Base-by-base conservation (phyloP, 371 early-diverging fungal genomes). In the Zopfochytrium polystomum region DNA sequence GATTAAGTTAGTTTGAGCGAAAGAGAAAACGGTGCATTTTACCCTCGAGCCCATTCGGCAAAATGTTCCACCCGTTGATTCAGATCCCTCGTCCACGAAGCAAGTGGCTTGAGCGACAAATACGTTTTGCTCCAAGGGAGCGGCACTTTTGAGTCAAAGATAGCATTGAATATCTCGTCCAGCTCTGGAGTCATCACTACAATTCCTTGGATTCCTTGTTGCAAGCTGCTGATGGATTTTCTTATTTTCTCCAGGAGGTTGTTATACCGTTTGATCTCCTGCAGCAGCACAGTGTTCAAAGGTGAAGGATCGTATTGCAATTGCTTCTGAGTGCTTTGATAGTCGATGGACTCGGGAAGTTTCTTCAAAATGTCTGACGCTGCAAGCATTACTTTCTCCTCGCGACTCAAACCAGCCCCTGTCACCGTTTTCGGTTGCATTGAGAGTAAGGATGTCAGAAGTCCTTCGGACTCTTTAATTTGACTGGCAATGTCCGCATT, bases 111-210 rank as follows among this genome's bases (percentile, higher is more conserved):
- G 23, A 77, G 55, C 2, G 79, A 77, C 27, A 76, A 65, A 60
- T 80, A 83, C 1, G 75, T 65, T 43, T 71, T 72, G 23, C 67
- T 58, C 83, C 83, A 83, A 26, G 57, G 18, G 3, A 66, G 71
- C 26, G 83, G 83, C 4, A 83, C 80, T 51, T 67, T 62, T 2
- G 76, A 75, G 18, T 76, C 77, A 20, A 62, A 72, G 18, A 83
- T 68, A 20, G 59, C 61, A 20, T 46, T 63, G 66, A 75, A 71
- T 1, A 70, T 73, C 49, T 77, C 79, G 52, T 83, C 83, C 31
- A 83, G 56, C 49, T 78, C 82, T 2, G 80, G 57, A 1, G 83
- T 74, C 83, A 83, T 82, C 20, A 83, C 72, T 25, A 81, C 78
- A 6, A 80, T 68, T 13, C 83, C 83, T 61, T 78, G 78, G 46